Percentiles rank a stretch among this genome's conserved stretches.
These are phyloP conservation scores for Spathaspora sp. DNA, from an alignment of 1,139 yeast species.

Conservation along the genomic window DNA sequence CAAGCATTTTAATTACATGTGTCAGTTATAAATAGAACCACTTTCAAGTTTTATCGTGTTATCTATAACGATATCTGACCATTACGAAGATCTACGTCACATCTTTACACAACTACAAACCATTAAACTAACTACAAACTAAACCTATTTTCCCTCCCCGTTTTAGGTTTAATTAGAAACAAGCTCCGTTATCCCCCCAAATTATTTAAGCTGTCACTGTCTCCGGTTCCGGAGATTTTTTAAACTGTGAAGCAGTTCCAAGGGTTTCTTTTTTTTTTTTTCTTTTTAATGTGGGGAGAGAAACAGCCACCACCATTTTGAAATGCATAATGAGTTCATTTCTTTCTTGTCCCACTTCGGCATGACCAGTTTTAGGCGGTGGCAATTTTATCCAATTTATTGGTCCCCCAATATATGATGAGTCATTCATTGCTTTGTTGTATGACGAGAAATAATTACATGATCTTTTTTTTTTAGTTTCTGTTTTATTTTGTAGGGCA, in stretches of 20 bases:
- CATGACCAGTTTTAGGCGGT: neutral
- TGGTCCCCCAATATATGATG: neutral
- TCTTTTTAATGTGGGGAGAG: neutral
- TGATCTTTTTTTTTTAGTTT: neutral
- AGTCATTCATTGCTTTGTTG: neutral
- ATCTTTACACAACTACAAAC: neutral
- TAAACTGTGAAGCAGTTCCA: neutral
- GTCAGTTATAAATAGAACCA: too few relatives aligned
- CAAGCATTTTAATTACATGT: neutral
- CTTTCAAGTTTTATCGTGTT: too few relatives aligned
- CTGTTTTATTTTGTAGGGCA: neutral
- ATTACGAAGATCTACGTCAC: neutral
- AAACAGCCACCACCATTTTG: neutral
- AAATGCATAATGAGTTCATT: neutral
- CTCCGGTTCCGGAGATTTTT: neutral
- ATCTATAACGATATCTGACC: neutral
- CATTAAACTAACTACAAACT: neutral
- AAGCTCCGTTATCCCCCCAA: neutral
- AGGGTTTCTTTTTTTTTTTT: conserved; percentile 1
- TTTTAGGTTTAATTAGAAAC: neutral
- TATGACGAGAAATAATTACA: neutral
- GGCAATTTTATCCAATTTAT: neutral
- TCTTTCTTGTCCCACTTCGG: neutral
- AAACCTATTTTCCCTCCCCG: neutral
- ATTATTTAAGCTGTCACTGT: neutral